These are phyloP conservation scores for Chenopodium album DNA, from an alignment of 148 eudicot species.

Conservation along the genomic window DNA sequence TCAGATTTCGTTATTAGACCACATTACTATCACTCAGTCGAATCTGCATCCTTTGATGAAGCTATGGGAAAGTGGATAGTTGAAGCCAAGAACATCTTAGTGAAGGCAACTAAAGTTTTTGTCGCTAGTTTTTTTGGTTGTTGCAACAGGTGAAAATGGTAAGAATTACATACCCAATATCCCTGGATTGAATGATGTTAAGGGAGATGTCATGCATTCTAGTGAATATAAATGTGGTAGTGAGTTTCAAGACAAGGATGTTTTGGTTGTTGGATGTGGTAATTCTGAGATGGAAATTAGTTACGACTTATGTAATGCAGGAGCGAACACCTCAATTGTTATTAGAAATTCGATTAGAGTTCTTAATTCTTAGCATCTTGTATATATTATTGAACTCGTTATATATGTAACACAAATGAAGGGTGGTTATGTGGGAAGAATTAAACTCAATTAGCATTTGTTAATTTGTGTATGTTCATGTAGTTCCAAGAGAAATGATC, in stretches of 20 bases:
- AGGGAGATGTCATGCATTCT: slow-evolving; percentile 40
- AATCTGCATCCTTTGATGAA: slow-evolving; percentile 26
- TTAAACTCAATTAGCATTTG: too few species aligned
- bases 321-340: slow-evolving; percentile 42
- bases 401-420: neutral
- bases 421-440: too few species aligned
- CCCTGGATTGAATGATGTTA: slow-evolving; percentile 28
- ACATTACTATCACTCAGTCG: slow-evolving; percentile 25
- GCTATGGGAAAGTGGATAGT: slow-evolving; percentile 30
- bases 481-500: slow-evolving; percentile 22
- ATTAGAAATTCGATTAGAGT: slow-evolving; percentile 36
- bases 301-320: slow-evolving; percentile 33
- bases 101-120: slow-evolving; percentile 15
- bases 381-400: neutral
- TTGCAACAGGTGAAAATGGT: slow-evolving; percentile 42
- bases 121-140: slow-evolving; percentile 31
- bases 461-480: slow-evolving; percentile 32
- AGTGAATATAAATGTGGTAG: slow-evolving; percentile 36
- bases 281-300: slow-evolving; percentile 56
- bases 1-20: slow-evolving; percentile 37
- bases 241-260: slow-evolving; percentile 21
- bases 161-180: slow-evolving; percentile 27
- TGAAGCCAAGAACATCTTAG: neutral
- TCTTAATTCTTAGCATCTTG: too few species aligned
- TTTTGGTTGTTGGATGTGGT: slow-evolving; percentile 48